Evolutionary conservation across 192 early-diverging fungal genomes (phyloP).

Genomic region (Umbelopsis sp.): DNA sequence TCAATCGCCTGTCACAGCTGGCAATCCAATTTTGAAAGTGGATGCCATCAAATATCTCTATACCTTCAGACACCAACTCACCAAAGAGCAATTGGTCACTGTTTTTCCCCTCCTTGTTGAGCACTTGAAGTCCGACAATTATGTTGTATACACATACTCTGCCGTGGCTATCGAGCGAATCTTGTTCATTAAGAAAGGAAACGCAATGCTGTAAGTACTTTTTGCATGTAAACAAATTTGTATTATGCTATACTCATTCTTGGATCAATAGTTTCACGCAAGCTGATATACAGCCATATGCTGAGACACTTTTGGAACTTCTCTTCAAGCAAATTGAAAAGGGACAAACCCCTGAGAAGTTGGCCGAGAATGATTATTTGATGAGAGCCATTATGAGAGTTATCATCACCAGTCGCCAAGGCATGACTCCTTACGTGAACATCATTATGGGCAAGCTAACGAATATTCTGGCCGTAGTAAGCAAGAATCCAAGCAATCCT

Average conservation of each 20-base stretch:
- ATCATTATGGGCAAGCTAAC: slow-evolving; percentile 78
- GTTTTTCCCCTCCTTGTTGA: slow-evolving; percentile 78
- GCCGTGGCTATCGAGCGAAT: slow-evolving; percentile 92
- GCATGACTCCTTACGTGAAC: slow-evolving; percentile 71
- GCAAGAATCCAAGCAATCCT: slow-evolving; percentile 96
- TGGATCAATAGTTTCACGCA: slow-evolving; percentile 59
- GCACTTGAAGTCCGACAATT: slow-evolving; percentile 81
- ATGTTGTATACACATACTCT: slow-evolving; percentile 90
- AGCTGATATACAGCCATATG: slow-evolving; percentile 70
- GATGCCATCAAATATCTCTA: slow-evolving; percentile 94
- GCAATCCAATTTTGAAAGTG: slow-evolving; percentile 85
- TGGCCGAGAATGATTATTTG: slow-evolving; percentile 96
- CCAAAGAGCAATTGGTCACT: slow-evolving; percentile 73
- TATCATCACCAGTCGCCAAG: slow-evolving; percentile 73
- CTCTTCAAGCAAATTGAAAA: slow-evolving; percentile 80
- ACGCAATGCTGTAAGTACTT: slow-evolving; percentile 53
- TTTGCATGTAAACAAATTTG: not conserved
- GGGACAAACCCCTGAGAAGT: slow-evolving; percentile 82
- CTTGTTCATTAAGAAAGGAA: slow-evolving; percentile 68
- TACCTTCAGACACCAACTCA: slow-evolving; percentile 93
- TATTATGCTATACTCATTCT: not conserved
- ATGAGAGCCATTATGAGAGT: slow-evolving; percentile 94
- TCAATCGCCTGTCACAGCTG: slow-evolving; percentile 65
- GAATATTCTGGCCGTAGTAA: slow-evolving; percentile 77
- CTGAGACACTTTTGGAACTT: slow-evolving; percentile 67